A percentile compares a stretch with the other conserved stretches of the same genome.
Conservation (phyloP, 75 land plant species). For the Selaginella tamariscina region DNA sequence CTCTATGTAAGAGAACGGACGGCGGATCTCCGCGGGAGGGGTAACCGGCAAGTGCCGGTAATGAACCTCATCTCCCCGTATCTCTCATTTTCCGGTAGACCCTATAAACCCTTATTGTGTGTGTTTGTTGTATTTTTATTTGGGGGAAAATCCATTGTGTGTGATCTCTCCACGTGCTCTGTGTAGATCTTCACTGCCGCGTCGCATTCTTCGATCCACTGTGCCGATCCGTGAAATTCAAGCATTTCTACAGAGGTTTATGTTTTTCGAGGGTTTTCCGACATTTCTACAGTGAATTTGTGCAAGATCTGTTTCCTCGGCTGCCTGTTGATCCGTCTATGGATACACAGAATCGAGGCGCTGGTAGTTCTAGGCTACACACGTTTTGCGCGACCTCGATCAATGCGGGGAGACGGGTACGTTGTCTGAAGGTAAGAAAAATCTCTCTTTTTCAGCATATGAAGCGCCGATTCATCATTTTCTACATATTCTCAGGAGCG, state of each 20-base stretch:
- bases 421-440: neutral
- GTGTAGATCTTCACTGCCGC: neutral
- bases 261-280: neutral
- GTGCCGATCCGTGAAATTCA: neutral
- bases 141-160: no score
- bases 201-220: neutral
- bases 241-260: neutral
- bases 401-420: neutral
- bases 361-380: neutral
- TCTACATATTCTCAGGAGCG: neutral
- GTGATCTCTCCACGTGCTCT: neutral
- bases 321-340: neutral
- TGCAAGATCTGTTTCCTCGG: neutral
- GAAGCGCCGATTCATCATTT: neutral
- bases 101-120: neutral
- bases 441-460: neutral
- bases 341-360: neutral
- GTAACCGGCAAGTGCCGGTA: neutral
- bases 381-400: neutral
- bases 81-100: constrained; percentile 3
- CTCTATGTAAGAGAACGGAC: neutral
- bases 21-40: constrained; percentile 4
- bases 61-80: neutral
- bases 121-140: neutral
- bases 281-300: neutral